Evolutionary conservation across 257 asterid species (phyloP).

Genomic region (Nicotiana sylvestris): DNA sequence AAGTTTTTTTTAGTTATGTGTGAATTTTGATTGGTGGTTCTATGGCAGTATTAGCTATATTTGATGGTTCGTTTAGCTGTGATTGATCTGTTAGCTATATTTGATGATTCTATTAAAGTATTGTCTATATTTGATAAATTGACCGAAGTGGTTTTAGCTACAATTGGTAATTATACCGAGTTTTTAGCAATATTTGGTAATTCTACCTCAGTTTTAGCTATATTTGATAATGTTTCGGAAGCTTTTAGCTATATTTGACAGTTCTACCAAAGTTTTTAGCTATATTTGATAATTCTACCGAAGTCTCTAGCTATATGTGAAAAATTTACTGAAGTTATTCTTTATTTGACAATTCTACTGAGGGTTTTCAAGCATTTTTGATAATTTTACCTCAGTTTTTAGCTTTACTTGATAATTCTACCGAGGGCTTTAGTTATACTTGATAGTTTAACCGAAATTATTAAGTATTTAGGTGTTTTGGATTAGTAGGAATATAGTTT

Average conservation of each 20-base stretch:
- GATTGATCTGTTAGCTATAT: not conserved
- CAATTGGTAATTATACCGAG: not conserved
- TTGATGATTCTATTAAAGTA: not conserved
- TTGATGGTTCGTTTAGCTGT: not conserved
- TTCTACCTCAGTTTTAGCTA: not conserved
- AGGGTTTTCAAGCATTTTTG: not conserved
- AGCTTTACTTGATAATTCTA: not conserved
- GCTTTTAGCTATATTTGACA: not conserved
- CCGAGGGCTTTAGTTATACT: not conserved
- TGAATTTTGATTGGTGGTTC: too few species aligned
- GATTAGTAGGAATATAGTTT: not conserved
- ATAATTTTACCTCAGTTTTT: not conserved
- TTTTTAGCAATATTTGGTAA: not conserved
- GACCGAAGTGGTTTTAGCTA: not conserved
- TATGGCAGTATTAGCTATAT: not conserved
- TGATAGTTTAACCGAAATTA: not conserved
- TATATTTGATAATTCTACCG: too few species aligned
- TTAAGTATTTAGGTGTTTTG: not conserved
- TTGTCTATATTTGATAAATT: not conserved
- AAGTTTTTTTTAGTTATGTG: too few species aligned
- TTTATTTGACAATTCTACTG: not conserved
- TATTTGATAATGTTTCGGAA: not conserved
- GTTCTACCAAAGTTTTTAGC: not conserved
- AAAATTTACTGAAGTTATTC: not conserved
- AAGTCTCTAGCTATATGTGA: not conserved